Conservation (phyloP, 345 rosid genomes). For the Rhodomyrtus tomentosa region DNA sequence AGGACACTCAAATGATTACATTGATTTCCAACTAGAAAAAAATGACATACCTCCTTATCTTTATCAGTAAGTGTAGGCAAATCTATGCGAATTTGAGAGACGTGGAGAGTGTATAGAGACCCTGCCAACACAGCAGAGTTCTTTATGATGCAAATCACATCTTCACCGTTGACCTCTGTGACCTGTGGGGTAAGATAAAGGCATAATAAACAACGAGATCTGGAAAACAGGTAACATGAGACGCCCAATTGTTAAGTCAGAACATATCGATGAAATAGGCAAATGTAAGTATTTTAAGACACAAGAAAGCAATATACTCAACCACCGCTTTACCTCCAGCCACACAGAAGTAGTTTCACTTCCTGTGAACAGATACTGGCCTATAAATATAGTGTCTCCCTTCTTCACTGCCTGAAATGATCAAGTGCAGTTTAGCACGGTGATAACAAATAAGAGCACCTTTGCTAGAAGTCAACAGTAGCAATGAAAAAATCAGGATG, state of each 20-base stretch:
- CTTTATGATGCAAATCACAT: constrained; percentile 57
- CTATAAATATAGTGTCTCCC: constrained; percentile 62
- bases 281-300: background rate
- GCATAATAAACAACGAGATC: background rate
- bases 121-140: constrained; percentile 53
- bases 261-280: background rate
- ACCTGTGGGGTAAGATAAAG: constrained; percentile 21
- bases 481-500: background rate
- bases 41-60: constrained; percentile 41
- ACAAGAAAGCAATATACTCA: background rate
- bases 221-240: background rate
- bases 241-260: background rate
- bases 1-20: background rate
- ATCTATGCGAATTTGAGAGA: constrained; percentile 54
- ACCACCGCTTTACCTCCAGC: constrained; percentile 43
- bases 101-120: constrained; percentile 50
- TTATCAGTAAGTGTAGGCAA: constrained; percentile 49
- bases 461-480: background rate
- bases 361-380: constrained; percentile 66
- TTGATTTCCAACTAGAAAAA: background rate
- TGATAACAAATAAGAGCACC: background rate
- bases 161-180: constrained; percentile 39
- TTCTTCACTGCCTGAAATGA: constrained; percentile 52
- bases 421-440: background rate
- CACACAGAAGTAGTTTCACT: constrained; percentile 62